Conservation (phyloP, 2,329 filamentous ascomycete genomes). For the Rhinocladiella similis region DNA sequence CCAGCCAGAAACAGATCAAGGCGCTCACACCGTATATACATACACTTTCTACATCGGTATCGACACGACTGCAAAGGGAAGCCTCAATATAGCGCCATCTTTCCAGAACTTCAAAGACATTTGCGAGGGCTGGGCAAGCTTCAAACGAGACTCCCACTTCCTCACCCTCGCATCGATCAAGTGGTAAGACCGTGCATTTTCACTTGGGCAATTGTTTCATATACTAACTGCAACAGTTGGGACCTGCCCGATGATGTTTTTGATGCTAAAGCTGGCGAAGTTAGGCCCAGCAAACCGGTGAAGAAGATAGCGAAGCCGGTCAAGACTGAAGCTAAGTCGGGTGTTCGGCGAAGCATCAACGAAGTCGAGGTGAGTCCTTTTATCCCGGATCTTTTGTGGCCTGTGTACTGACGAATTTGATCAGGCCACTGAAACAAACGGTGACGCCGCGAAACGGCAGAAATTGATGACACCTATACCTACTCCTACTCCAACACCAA, state of each 20-base stretch:
- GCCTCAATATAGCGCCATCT: slow-evolving; percentile 64
- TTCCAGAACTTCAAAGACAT: slow-evolving; percentile 84
- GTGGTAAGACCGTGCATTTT: slow-evolving; percentile 61
- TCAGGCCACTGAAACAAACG: slow-evolving; percentile 16
- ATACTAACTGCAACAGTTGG: slow-evolving; percentile 57
- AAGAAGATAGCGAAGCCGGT: slow-evolving; percentile 44
- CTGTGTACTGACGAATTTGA: neutral
- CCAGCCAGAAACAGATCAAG: slow-evolving; percentile 40
- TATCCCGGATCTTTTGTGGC: no score
- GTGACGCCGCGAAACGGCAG: slow-evolving; percentile 19
- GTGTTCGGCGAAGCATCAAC: slow-evolving; percentile 18
- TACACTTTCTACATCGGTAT: slow-evolving; percentile 89
- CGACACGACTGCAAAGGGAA: slow-evolving; percentile 45
- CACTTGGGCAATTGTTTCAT: neutral
- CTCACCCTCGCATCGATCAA: slow-evolving; percentile 80
- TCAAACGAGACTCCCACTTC: slow-evolving; percentile 72
- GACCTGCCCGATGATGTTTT: slow-evolving; percentile 91
- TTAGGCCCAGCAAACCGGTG: slow-evolving; percentile 61
- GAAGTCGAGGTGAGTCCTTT: slow-evolving; percentile 20
- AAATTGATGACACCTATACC: slow-evolving; percentile 18
- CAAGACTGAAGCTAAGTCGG: slow-evolving; percentile 12
- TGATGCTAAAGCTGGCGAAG: slow-evolving; percentile 65
- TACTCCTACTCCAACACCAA: slow-evolving; percentile 14
- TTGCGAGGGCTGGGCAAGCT: slow-evolving; percentile 74
- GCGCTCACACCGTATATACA: slow-evolving; percentile 67